Evolutionary conservation across 768 basidiomycete genomes (phyloP).

Genomic region (Dentipellis sp.): DNA sequence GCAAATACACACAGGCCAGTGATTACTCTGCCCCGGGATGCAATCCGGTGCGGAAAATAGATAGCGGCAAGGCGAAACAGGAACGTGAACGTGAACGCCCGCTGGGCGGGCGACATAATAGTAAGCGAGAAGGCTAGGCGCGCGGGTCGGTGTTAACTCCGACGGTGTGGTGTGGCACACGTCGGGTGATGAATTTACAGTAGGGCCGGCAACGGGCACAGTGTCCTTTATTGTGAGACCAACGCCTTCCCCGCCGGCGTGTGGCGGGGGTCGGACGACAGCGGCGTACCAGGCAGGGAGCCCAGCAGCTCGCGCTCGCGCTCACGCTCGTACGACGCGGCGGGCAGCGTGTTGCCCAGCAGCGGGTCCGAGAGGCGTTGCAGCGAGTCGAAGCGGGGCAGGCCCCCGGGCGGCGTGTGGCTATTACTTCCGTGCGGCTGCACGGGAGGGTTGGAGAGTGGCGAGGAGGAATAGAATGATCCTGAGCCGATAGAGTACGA

Average conservation of each 20-base stretch:
- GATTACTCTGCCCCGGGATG: neutral
- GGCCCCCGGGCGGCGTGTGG: constrained; percentile 4
- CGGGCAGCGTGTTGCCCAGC: constrained; percentile 11
- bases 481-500: constrained; percentile 17
- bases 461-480: constrained; percentile 46
- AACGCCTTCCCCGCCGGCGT: constrained; percentile 9
- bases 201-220: no score
- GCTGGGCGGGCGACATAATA: neutral
- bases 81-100: neutral
- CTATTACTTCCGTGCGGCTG: constrained; percentile 7
- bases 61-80: neutral
- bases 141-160: neutral
- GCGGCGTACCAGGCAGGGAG: constrained; percentile 1
- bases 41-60: neutral
- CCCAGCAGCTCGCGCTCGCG: constrained; percentile 8
- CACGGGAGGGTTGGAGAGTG: constrained; percentile 35
- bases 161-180: neutral
- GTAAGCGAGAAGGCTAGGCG: neutral
- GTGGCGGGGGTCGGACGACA: constrained; percentile 8
- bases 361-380: constrained; percentile 12
- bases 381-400: constrained; percentile 2
- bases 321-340: constrained; percentile 12
- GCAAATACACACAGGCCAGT: neutral
- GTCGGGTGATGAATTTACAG: no score
- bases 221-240: constrained; percentile 10